Evolutionary conservation across 148 eudicot genomes (phyloP).

Genomic region (Bassia scoparia): DNA sequence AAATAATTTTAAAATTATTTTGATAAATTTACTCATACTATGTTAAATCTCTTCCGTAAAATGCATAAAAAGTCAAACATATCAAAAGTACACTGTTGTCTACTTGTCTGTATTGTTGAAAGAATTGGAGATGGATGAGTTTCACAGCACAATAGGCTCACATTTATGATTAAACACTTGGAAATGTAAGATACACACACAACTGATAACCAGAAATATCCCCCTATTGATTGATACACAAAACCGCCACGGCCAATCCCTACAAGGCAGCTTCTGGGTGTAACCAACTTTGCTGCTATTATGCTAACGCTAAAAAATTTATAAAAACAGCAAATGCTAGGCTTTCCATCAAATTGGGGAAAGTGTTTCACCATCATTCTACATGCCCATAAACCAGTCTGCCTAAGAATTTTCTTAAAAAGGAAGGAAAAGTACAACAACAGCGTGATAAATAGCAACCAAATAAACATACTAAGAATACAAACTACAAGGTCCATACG

Average conservation of each 20-base stretch:
- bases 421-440: constrained; percentile 11
- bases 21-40: too few relatives aligned
- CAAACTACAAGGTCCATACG: constrained; percentile 55
- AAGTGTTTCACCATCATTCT: constrained; percentile 1
- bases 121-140: too few relatives aligned
- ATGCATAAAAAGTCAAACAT: too few relatives aligned
- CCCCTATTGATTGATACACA: neutral
- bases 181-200: neutral
- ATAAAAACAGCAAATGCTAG: neutral
- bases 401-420: constrained; percentile 9
- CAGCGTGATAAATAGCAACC: neutral
- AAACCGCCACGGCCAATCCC: too few relatives aligned
- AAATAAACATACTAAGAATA: neutral
- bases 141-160: too few relatives aligned
- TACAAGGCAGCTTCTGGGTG: neutral
- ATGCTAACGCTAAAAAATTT: neutral
- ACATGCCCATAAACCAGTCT: constrained; percentile 24
- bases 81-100: too few relatives aligned
- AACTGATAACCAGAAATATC: neutral
- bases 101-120: too few relatives aligned
- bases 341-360: constrained; percentile 14
- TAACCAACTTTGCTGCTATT: neutral
- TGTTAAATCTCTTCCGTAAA: too few relatives aligned
- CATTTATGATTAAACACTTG: too few relatives aligned
- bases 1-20: too few relatives aligned